Base-by-base conservation (phyloP, 257 asterid genomes). In the Echium plantagineum region DNA sequence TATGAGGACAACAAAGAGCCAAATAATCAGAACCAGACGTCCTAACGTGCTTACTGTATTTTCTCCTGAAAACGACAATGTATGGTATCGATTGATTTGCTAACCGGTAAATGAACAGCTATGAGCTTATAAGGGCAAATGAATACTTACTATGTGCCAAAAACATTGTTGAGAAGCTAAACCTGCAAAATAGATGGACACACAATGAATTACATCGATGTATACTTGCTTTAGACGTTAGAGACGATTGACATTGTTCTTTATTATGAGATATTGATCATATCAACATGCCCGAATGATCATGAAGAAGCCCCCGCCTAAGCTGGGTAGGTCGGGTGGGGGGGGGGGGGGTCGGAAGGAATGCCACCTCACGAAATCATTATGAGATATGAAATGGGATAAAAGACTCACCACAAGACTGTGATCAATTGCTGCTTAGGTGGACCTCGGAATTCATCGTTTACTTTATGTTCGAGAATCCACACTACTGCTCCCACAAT, bases 161-260 rank as follows among this genome's bases (percentile, higher is more conserved):
- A 72, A 88, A 91, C 98, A 91, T 91, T 4, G 98, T 91, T 21
- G 98, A 91, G 82, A 88, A 84, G 70, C 94, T 91, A 77, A 91
- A 91, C 98, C 98, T 91, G 95, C 70, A 79, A 59, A 21, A 56
- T 13, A 3, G 19, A 56, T 21, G 7, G 31, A 9, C 38, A 18
- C 9, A 21, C 9, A 21, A 7, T 12, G 60, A 21, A 56, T 9
- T 9, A 10, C 60, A 56, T 21, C n/a, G 19, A 1, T 56, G 2
- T 3, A 3, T 13, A 21, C 31, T 55, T 35, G 47, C 5, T 35
- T 35, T 6, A 4, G 16, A 42, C 13, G 38, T 13, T 56, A 56
- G 7, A 56, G 18, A 5, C n/a, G 4, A 53, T 2, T 53, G 10
- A 18, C 4, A 18, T 53, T 53, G 17, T 53, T 7, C 15, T 53